Evolutionary conservation across 768 basidiomycete species (phyloP), one percentile per base, ranked within the genome.

Genomic region (Amanita rubescens): DNA sequence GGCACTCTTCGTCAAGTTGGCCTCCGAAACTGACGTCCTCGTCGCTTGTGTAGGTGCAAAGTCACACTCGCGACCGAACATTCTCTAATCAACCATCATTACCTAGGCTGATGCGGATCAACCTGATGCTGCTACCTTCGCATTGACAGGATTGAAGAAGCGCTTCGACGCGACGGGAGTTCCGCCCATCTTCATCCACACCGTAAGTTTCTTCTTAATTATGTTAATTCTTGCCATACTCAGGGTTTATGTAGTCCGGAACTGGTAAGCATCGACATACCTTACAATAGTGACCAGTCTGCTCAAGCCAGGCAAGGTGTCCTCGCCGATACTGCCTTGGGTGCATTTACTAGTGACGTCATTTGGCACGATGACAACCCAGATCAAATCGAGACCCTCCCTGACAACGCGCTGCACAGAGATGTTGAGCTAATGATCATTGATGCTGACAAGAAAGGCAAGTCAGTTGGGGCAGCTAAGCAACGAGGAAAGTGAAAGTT

Each of bases 181-280:
- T 2, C 60, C 64, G 1, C 74, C 81, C 7, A 71, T 73, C 53
- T 69, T 81, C 8, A 84, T 87, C 14, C 81, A 87, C 60, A 84
- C 84, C 0, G 85, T 82, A 20, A 33, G 59, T 58, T 81, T 66
- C 3, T 25, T 25, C 57, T 37, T 46, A 34, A 24, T 27, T n/a
- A 12, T 17, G 12, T 22, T 46, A 25, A 14, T 24, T 11, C 24
- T 8, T 20, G 17, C 9, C 27, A 8, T 24, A 34, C 27, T 30
- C 47, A 9, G 11, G 14, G 25, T 24, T 48, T 27, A 25, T 35
- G 10, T 49, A 81, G 78, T 81, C 79, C 43, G 79, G 80, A 10
- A 76, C 73, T 71, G 76, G 71, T 41, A 49, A 32, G 39, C 19
- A 41, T 41, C 12, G 9, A 20, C 11, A 20, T 19, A 41, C n/a